Evolutionary conservation across 2,329 filamentous ascomycete species (phyloP), one percentile per base, ranked within the genome.

Genomic region (Fusarium nurragi): DNA sequence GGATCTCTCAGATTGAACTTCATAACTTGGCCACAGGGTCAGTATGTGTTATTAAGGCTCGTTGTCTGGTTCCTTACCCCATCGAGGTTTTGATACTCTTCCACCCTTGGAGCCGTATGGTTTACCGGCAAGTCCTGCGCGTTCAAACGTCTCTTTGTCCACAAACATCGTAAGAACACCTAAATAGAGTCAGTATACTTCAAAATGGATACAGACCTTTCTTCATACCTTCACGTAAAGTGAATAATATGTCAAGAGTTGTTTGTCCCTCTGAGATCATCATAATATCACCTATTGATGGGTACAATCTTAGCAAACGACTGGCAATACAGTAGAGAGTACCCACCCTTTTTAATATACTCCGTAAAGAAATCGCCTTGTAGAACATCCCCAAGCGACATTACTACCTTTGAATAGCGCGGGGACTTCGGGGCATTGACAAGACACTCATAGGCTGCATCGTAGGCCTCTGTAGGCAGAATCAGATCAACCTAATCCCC

Each of bases 251-350:
- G 71, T 94, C 90, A 4, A 89, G 83, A 4, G 87, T 88, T 9
- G 84, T 80, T 28, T 85, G 84, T 13, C 93, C 93, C 75, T 94
- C 86, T 0, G 94, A 97, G 3, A 97, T 83, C 90, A 98, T 92
- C 68, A 92, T 77, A 45, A 96, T 80, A 73, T 93, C 89, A 6
- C 92, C 92, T 93, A 58, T 4, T 6, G 26, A 5, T 7, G 12
- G 9, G 13, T 19, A 48, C 22, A 44, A 19, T 28, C 16, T 59
- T 30, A 52, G 64, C 16, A 48, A 21, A 40, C 22, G 28, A 14
- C 3, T 16, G 8, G 8, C 5, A 8, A 6, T 2, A 18, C 19
- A 16, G 13, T 6, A 2, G 39, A 4, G 1, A 36, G 7, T 2
- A 19, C 74, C 21, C 78, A 91, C 91, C 91, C 59, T 84, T 84